Evolutionary conservation across 306 rosid genomes (phyloP), one percentile per base, ranked within the genome.

Genomic region (Inga leiocalycina): DNA sequence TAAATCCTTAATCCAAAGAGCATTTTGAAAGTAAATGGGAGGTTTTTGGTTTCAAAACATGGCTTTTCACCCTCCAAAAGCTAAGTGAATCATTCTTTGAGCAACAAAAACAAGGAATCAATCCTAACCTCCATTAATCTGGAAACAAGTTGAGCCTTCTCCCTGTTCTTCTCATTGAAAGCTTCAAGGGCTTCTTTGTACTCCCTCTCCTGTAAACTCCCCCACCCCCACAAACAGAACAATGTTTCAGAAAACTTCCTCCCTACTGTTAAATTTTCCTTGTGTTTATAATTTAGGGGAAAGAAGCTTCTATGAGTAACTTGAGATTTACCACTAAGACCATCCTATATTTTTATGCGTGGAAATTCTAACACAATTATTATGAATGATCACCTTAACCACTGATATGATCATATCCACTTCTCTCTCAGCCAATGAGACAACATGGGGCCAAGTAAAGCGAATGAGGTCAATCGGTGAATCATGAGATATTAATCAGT

Each of bases 131-230:
- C 97, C 97, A 94, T 91, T 85, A 94, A 72, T 80, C 88, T 93
- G 64, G 89, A 85, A 46, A 91, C 88, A 72, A 91, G 98, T 86
- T 90, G 97, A 81, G 93, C 88, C 80, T 96, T 96, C 82, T 94
- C 99, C 88, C 85, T 92, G 92, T 92, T 96, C 93, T 94, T 96
- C 54, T 92, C 98, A 73, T 96, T 96, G 84, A 92, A 96, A 71
- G 97, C 97, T 3, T 94, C 99, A n/a, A 96, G 97, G 20, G 97
- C 97, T 59, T 94, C 99, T 79, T 91, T 94, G 93, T 92, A 96
- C 79, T 96, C 99, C 85, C 86, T 92, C 78, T 96, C 99, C 99
- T 96, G 88, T 66, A 34, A 32, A 74, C 37, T 51, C 70, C 44
- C 57, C 61, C 61, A 54, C 43, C 74, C 37, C 34, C 66, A 51